A percentile compares a stretch with the other conserved stretches of the same genome.
Evolutionary conservation across 208 protist species (phyloP).

Genomic region (Porcisia deanei): DNA sequence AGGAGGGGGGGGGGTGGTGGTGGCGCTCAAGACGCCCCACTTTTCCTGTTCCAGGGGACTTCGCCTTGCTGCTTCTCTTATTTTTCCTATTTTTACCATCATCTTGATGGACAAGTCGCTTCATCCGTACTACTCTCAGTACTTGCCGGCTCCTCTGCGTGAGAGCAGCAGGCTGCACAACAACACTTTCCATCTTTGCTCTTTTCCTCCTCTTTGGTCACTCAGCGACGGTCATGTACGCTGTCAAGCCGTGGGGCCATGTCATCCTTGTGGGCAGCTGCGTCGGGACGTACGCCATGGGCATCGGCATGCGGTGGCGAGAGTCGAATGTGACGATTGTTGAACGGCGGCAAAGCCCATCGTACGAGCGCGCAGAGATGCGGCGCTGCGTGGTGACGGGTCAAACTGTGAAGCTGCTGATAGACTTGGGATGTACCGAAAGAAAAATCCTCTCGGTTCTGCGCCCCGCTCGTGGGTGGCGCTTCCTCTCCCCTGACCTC

Average conservation of each 20-base stretch:
- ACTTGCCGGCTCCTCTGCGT: not conserved
- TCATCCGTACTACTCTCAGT: too few species aligned
- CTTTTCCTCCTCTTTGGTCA: conserved; percentile 9
- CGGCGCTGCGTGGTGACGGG: conserved; percentile 71
- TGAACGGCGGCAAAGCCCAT: conserved; percentile 47
- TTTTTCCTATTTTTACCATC: too few species aligned
- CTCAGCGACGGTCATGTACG: conserved; percentile 60
- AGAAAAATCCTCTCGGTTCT: conserved; percentile 46
- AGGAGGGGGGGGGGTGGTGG: too few species aligned
- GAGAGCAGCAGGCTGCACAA: not conserved
- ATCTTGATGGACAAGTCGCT: not conserved
- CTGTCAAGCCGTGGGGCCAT: conserved; percentile 87
- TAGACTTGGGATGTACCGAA: conserved; percentile 70
- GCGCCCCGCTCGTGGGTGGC: conserved; percentile 56
- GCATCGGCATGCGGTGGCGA: conserved; percentile 86
- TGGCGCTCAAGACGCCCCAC: not conserved
- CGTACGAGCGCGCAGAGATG: conserved; percentile 41
- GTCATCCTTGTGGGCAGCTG: conserved; percentile 68
- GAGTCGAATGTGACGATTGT: conserved; percentile 77
- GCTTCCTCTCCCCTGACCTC: conserved; percentile 53
- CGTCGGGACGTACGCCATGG: conserved; percentile 75
- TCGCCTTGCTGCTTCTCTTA: not conserved
- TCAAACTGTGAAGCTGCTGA: conserved; percentile 70
- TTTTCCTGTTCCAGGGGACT: not conserved
- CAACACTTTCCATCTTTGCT: conserved; percentile 10